Evolutionary conservation across 352 stramenopile species (phyloP), one percentile per base, ranked within the genome.

Genomic region (Globisporangium iwayamae): DNA sequence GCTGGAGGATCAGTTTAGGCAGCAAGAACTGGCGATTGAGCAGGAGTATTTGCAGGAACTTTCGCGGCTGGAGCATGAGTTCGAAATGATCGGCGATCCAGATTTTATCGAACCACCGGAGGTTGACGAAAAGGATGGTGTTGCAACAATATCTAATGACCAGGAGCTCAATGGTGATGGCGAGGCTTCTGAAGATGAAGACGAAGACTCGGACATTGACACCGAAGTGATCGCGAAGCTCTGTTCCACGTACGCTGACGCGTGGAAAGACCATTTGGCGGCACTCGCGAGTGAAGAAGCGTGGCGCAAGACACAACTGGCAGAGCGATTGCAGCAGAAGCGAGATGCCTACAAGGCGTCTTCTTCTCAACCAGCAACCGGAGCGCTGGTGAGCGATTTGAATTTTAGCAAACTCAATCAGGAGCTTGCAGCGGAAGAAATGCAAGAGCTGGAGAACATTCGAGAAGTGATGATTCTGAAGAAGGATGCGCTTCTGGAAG

Each of bases 1-100:
- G 0, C 48, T 89, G 4, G 74, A 83, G 53, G 68, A 62, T 1
- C 70, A 79, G 32, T 89, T 84, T 60, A 60, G 64, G 39, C 50
- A 83, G 7, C 73, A 85, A 56, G 73, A 85, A 25, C 41, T 78
- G 5, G 75, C 63, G 20, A 82, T 89, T 41, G 77, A 89, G 51
- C 59, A 79, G 47, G 79, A 85, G 22, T 89, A 90, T 51, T 65
- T 78, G 7, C 70, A 72, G 28, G 74, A 87, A 53, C 60, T 81
- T 9, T 72, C 79, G 2, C 66, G 54, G 10, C 34, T 92, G 39
- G 75, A 89, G 39, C 62, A 76, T 41, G 76, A 92, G 54, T 92
- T 86, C 48, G 67, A 47, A 58, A 71, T 9, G 74, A 75, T 36
- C 16, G 56, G 36, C 14, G 11, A 46, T 10, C 48, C 60, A 9